These are phyloP conservation scores for Penicillium frequentans DNA, from an alignment of 2,329 filamentous ascomycete species.

Conservation along the genomic window DNA sequence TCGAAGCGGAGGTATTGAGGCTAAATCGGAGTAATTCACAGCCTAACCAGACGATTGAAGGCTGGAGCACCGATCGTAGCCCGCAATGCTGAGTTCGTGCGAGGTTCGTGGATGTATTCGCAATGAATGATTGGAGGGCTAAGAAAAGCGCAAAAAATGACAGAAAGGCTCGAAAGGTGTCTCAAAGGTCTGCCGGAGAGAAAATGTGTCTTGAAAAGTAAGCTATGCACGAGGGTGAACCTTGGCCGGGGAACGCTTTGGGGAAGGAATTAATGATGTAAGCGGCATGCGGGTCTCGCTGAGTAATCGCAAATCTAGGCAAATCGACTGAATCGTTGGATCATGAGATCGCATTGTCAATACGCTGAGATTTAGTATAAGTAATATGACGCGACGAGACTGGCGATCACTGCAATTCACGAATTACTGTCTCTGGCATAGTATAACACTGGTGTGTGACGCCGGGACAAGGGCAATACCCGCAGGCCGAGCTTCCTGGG, in stretches of 20 bases:
- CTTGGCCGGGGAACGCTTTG: conserved; percentile 3
- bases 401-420: too few species aligned
- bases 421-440: neutral
- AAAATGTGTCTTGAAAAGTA: neutral
- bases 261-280: conserved; percentile 19
- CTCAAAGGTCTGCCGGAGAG: neutral
- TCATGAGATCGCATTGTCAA: neutral
- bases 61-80: neutral
- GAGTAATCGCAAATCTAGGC: conserved; percentile 9
- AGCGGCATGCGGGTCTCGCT: conserved; percentile 13
- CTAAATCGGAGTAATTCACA: neutral
- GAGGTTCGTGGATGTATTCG: neutral
- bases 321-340: neutral
- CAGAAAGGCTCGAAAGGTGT: neutral
- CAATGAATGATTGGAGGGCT: neutral
- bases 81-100: neutral
- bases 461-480: too few species aligned
- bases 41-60: neutral
- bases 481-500: too few species aligned
- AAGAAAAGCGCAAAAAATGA: neutral
- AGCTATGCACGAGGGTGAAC: conserved; percentile 2
- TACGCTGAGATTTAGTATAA: neutral
- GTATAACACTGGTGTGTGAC: neutral
- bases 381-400: neutral
- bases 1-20: neutral